Conservation (phyloP, 768 basidiomycete genomes). For the Ramaria rubella region DNA sequence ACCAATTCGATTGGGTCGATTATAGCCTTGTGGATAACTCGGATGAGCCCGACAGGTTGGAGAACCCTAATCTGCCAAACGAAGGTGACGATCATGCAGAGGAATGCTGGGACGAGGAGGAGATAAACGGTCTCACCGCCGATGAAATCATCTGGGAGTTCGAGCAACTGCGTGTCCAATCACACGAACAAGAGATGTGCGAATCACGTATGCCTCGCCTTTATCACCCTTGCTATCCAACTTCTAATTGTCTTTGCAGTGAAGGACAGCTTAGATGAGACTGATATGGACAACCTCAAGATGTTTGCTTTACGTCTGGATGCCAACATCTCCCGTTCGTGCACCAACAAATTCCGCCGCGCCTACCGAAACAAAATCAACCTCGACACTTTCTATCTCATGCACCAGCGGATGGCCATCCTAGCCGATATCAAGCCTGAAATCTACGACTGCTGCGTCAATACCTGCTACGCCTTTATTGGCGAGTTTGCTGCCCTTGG, state of each 20-base stretch:
- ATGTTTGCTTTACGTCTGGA: background rate
- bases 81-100: no score
- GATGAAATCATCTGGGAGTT: no score
- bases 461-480: slow-evolving; percentile 35
- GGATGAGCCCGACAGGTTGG: no score
- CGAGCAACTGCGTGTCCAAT: no score
- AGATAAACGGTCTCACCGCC: no score
- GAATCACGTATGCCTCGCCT: background rate
- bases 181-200: background rate
- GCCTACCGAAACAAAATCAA: background rate
- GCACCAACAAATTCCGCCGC: background rate
- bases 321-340: background rate
- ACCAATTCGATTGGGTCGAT: no score
- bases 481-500: slow-evolving; percentile 24
- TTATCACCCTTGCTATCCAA: background rate
- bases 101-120: no score
- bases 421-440: slow-evolving; percentile 30
- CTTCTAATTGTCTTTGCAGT: background rate
- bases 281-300: background rate
- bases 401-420: slow-evolving; percentile 19
- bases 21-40: no score
- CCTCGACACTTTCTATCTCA: background rate
- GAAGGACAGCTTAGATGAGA: background rate
- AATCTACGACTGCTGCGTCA: slow-evolving; percentile 37
- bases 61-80: no score